These are phyloP conservation scores for Cupressus sempervirens DNA, from an alignment of 75 land plant genomes.

Conservation along the genomic window DNA sequence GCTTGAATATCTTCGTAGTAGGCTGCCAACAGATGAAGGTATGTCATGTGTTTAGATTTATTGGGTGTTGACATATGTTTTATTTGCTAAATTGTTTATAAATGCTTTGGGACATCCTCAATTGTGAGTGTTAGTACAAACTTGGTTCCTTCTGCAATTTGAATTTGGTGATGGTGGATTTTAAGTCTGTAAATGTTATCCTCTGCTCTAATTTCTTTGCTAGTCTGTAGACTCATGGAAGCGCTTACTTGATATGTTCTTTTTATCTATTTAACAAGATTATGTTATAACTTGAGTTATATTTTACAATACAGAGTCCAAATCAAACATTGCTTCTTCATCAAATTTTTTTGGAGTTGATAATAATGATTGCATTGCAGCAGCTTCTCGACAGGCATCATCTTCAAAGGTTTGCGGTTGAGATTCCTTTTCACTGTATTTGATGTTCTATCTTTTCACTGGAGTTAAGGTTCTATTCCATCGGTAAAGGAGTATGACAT, in stretches of 20 bases:
- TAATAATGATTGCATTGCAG: slow-evolving; percentile 46
- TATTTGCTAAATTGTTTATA: neutral
- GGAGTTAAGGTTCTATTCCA: neutral
- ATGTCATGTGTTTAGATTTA: neutral
- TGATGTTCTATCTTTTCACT: neutral
- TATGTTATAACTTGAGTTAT: neutral
- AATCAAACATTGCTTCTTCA: slow-evolving; percentile 20
- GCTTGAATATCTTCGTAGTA: slow-evolving; percentile 67
- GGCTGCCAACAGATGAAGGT: slow-evolving; percentile 65
- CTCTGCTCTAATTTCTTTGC: neutral
- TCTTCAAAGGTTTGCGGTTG: slow-evolving; percentile 63
- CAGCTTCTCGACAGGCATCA: slow-evolving; percentile 74
- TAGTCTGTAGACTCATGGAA: neutral
- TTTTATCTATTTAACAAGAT: neutral
- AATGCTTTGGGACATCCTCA: neutral
- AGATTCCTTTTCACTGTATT: neutral
- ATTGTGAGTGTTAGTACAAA: neutral
- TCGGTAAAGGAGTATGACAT: neutral
- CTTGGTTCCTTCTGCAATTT: neutral
- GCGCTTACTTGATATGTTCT: neutral
- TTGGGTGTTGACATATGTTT: neutral
- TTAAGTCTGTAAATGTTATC: neutral
- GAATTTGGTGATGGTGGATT: neutral
- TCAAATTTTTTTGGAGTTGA: slow-evolving; percentile 42
- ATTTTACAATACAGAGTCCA: slow-evolving; percentile 21